Evolutionary conservation across 768 basidiomycete genomes (phyloP), one percentile per base, ranked within the genome.

Genomic region (Boletales sp.): DNA sequence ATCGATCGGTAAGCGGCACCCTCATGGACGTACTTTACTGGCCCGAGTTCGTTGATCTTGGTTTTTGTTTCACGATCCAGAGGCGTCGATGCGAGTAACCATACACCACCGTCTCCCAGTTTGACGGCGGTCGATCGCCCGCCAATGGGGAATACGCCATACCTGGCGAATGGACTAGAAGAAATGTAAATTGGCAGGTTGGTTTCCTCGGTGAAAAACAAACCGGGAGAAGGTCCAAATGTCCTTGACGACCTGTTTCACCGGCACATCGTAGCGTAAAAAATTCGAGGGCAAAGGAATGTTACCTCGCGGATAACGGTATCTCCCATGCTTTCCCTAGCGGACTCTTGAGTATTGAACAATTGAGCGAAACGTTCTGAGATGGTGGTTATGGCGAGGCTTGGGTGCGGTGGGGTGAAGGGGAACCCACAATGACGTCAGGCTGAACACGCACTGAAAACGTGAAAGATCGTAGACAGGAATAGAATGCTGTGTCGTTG

Each of bases 101-200:
- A 94, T 24, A 94, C 82, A 12, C 79, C 83, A 34, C 85, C 83
- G 43, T 78, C 76, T 35, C 69, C 68, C 19, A 94, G 73, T 66
- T 76, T 81, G 58, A 94, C 74, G 0, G 90, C 93, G 0, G 91
- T 94, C 8, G 89, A 84, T 40, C 93, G 74, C 17, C 91, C 90
- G 1, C 93, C 93, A 27, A 93, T 70, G 4, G 90, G 88, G 14
- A 90, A 57, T 24, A 90, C 8, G 9, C 82, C 80, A 51, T 77
- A 81, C 38, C 89, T 78, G 12, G 78, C 62, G 61, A 90, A 90
- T 1, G 86, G 84, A 40, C 86, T 87, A 49, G 36, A 49, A 27
- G 30, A 44, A 27, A 17, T 29, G 53, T 66, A 19, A 60, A 19
- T 45, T 21, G 27, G 31, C 19, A 19, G 9, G 38, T 29, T 30